Base-by-base conservation (phyloP, 2,329 filamentous ascomycete species). In the Stachybotrys echinatus region DNA sequence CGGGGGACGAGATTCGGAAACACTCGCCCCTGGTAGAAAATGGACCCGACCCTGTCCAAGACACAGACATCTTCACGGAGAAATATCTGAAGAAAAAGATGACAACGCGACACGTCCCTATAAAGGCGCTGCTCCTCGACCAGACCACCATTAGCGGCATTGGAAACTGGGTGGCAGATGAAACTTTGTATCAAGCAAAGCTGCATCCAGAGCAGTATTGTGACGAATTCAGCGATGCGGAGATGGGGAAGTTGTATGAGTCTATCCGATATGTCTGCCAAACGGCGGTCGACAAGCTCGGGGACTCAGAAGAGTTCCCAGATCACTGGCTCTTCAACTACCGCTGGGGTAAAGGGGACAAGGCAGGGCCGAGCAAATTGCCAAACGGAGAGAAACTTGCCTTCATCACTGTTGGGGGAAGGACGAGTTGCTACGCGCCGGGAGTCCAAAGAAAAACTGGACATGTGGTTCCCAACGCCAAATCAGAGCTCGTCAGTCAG, bases 91-190 rank as follows among this genome's bases (percentile, higher is more conserved):
- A 67, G n/a, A 68, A 75, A 49, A 88, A 89, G 66, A 75, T 96
- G 73, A 75, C 71, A 46, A 82, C 78, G 50, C 91, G 92, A 49
- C 89, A 83, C 59, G 88, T 96, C 1, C 92, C 92, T 0, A 80
- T 97, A 55, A 97, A 97, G 66, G 89, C 91, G 0, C 75, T 96
- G 19, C 73, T 99, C 12, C 76, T 97, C 4, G 89, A 97, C 63
- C 94, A 99, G 68, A 79, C 83, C 18, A 88, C 88, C 64, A 88
- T 97, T 53, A 94, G 88, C 61, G 94, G 94, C 7, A 89, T 99
- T 54, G 94, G 94, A 0, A 97, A 97, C 64, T 99, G 92, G 92
- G 92, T 99, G 48, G 91, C 87, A 1, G 94, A 99, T 63, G 94
- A 99, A 66, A 85, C 96, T 6, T 74, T 99, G 47, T 99, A 92